Base-by-base conservation (phyloP, 331 rosid species). In the Quercus lobata region DNA sequence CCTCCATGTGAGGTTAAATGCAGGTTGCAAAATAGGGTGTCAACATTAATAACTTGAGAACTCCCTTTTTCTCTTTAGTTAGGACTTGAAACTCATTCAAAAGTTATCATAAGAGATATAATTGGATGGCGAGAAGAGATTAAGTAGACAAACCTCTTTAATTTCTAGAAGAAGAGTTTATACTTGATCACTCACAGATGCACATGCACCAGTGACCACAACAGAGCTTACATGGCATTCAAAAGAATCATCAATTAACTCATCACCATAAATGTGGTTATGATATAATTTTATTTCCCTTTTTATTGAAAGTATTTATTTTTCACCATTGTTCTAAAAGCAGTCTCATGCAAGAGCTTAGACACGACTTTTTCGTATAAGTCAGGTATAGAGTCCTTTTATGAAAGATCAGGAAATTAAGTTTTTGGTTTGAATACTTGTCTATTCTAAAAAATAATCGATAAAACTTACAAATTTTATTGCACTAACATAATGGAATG, bases 191-290 rank as follows among this genome's bases (percentile, higher is more conserved):
- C 89, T 93, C 46, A 95, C 92, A n/a, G 94, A 89, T 32, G 92
- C 86, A 57, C 97, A 97, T 56, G 98, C 91, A 66, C 97, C 98
- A 0, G 98, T 95, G 74, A 95, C 96, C 37, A 97, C 97, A 29
- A 93, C 80, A 6, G 97, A 85, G 82, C 97, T 95, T 89, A 93
- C 99, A 97, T 95, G 71, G 53, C 81, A 32, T 71, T 77, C 76
- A 76, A 78, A 81, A 74, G 57, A 14, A 78, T 49, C 57, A 79
- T 78, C 22, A 71, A 21, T 76, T 54, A 78, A 24, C 73, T 79
- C 21, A 46, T 57, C 70, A 3, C 44, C 1, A 49, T 53, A n/a
- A 68, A 81, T 60, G 7, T 34, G 37, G 7, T 34, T 34, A 34
- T 34, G 7, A 34, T 34, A 34, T 34, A 1, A 34, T 34, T 34